These are phyloP conservation scores for Pythium guiyangense DNA, from an alignment of 352 stramenopile species.

Conservation along the genomic window DNA sequence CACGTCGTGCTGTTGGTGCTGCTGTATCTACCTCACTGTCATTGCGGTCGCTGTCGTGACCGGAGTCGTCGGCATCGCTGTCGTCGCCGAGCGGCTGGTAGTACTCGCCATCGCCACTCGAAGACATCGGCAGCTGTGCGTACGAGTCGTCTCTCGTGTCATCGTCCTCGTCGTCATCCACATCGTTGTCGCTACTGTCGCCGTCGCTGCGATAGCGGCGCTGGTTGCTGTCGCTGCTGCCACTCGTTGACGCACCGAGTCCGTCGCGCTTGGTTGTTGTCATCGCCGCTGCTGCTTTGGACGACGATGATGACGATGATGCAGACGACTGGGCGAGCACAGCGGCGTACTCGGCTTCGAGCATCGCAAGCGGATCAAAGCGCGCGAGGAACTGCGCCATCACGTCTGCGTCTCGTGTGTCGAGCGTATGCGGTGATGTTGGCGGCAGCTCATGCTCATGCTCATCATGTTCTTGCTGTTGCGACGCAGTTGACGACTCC, in stretches of 20 bases:
- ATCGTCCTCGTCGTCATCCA: conserved; percentile 16
- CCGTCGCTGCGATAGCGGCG: conserved; percentile 14
- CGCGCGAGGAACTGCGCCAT: conserved; percentile 27
- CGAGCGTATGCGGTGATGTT: too few species aligned
- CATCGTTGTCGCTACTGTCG: conserved; percentile 16
- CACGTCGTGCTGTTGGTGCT: conserved; percentile 4
- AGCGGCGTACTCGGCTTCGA: conserved; percentile 62
- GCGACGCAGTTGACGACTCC: too few species aligned
- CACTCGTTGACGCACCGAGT: too few species aligned
- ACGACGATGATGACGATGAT: too few species aligned
- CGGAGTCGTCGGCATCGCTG: conserved; percentile 15
- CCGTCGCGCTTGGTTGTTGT: too few species aligned
- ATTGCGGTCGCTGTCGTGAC: conserved; percentile 4
- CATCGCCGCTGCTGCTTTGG: too few species aligned
- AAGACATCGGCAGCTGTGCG: conserved; percentile 15
- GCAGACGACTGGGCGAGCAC: conserved; percentile 40
- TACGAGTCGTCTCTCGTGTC: conserved; percentile 7
- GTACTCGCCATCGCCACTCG: conserved; percentile 8
- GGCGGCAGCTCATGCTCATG: too few species aligned
- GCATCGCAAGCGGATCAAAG: conserved; percentile 43
- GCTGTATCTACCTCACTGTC: neutral
- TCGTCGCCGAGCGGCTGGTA: conserved; percentile 10
- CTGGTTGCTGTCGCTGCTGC: neutral
- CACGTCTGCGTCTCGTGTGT: too few species aligned
- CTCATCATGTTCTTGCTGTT: too few species aligned